Conservation (phyloP, 345 rosid species). For the Salix suchowensis region DNA sequence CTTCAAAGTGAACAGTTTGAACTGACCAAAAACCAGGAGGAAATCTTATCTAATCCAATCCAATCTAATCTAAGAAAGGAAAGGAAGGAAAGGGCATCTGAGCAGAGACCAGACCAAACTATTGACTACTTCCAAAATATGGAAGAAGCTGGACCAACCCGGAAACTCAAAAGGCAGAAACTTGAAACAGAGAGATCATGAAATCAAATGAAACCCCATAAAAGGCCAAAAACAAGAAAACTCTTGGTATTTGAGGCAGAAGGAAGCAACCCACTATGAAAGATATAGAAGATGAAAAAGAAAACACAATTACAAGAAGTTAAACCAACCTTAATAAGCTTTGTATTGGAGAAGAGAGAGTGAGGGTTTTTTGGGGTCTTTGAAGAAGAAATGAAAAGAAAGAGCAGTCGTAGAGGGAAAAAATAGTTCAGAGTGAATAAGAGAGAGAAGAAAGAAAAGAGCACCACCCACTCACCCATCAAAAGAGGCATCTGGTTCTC, state of each 20-base stretch:
- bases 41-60: not conserved
- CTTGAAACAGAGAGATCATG: not conserved
- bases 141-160: not conserved
- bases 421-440: too few relatives aligned
- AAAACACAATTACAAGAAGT: not conserved
- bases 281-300: not conserved
- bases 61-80: not conserved
- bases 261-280: not conserved
- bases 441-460: conserved; percentile 13
- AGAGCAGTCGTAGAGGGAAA: too few relatives aligned
- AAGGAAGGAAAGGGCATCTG: not conserved
- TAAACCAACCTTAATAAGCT: too few relatives aligned
- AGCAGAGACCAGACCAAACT: not conserved
- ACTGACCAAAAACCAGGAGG: not conserved
- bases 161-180: not conserved
- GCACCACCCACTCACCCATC: conserved; percentile 70
- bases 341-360: too few relatives aligned
- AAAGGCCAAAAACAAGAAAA: not conserved
- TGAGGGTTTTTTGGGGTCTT: too few relatives aligned
- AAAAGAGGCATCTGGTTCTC: conserved; percentile 55
- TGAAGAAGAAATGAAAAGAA: not conserved
- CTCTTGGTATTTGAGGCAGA: not conserved
- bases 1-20: not conserved
- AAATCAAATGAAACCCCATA: not conserved
- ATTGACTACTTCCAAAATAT: not conserved